Evolutionary conservation across 23 red algal species (phyloP), one percentile per base, ranked within the genome.

Genomic region (Pyropia haitanensis): DNA sequence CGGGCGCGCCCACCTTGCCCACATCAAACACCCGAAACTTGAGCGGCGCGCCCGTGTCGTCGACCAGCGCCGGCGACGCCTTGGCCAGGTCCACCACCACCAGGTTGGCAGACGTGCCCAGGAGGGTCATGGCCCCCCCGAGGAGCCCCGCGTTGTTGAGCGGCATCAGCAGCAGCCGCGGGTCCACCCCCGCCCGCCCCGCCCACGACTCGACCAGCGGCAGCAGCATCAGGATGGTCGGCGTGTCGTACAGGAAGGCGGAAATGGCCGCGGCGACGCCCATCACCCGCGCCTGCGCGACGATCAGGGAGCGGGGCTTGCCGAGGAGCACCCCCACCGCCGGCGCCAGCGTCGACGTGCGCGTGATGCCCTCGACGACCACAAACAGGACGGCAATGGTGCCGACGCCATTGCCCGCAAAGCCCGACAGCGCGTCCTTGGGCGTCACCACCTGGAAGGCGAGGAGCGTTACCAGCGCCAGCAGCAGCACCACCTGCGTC

Each of bases 221-320:
- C 28, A 95, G 82, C 64, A 95, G 62, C 90, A 95, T 95, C 67
- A 76, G 76, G 9, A 95, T 78, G 39, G 79, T 76, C 7, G 90
- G 80, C 14, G 90, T 95, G 25, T 95, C 87, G 81, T 95, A 77
- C 32, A 95, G 65, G 72, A 95, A 95, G 22, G 80, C 90, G 2
- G 90, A 95, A 46, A 95, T 70, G 5, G 87, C 22, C 28, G 78
- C 81, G 28, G 81, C 76, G 3, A 81, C 73, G 52, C 77, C 3
- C 65, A 81, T 76, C 53, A 86, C 39, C 18, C 90, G 90, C 34
- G 87, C 34, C 55, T 88, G 83, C 24, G 81, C 90, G 18, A 78
- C 73, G 53, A 78, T 65, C 21, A 95, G 53, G 19, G 29, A 73
- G 21, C 48, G 65, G 21, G 81, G 81, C 54, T 81, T 86, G 56